These are phyloP conservation scores for Schizopora paradoxa DNA, from an alignment of 1,284 basidiomycete species.

Conservation along the genomic window DNA sequence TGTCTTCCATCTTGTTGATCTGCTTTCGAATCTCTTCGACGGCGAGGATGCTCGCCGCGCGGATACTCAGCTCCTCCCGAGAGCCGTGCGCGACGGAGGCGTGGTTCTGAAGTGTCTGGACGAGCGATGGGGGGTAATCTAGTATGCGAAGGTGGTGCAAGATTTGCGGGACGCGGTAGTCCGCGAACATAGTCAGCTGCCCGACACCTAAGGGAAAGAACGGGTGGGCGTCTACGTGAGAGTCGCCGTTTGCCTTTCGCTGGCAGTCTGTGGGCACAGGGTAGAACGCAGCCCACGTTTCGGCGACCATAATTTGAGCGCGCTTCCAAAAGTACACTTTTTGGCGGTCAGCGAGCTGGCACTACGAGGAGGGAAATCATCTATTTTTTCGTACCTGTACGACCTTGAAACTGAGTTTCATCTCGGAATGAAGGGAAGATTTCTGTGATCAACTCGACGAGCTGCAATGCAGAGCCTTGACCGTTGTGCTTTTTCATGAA, in stretches of 20 bases:
- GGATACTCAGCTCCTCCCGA: constrained; percentile 64
- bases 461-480: constrained; percentile 59
- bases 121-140: constrained; percentile 54
- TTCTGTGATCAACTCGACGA: constrained; percentile 65
- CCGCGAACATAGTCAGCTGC: constrained; percentile 80
- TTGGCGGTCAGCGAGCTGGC: constrained; percentile 1
- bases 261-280: constrained; percentile 31
- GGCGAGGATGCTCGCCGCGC: constrained; percentile 68
- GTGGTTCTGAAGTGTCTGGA: constrained; percentile 40
- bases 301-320: constrained; percentile 79
- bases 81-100: constrained; percentile 47
- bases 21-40: constrained; percentile 64
- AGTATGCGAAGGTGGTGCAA: constrained; percentile 73
- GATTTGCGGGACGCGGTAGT: constrained; percentile 83
- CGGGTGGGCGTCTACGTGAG: constrained; percentile 43
- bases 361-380: constrained; percentile 1
- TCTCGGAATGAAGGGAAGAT: constrained; percentile 75
- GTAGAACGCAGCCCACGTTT: constrained; percentile 79
- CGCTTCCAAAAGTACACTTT: constrained; percentile 79
- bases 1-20: constrained; percentile 31
- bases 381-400: constrained; percentile 46
- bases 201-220: constrained; percentile 62
- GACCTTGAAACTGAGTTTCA: constrained; percentile 51
- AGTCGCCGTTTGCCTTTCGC: not conserved
- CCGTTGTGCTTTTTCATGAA: constrained; percentile 49